phyloP scores from a whole-genome alignment of 371 early-diverging fungal genomes.

The Lichtheimia ramosa region DNA sequence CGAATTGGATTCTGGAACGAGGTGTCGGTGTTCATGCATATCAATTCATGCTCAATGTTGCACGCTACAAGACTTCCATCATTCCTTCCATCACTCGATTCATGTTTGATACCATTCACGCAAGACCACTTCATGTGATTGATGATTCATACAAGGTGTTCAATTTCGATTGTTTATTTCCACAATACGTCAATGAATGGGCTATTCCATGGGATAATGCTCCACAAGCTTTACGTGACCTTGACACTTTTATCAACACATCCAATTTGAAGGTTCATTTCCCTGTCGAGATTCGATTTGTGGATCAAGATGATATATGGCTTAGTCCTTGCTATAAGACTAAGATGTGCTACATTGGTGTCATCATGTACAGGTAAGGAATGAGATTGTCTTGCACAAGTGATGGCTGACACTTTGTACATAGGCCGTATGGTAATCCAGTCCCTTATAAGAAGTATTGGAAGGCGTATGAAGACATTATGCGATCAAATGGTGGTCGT shows the following conservation, averaged over 20 bases:
- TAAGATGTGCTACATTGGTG: slow-evolving; percentile 80
- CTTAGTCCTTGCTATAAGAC: slow-evolving; percentile 75
- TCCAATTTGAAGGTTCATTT: slow-evolving; percentile 67
- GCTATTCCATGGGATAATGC: slow-evolving; percentile 73
- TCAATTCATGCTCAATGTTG: slow-evolving; percentile 65
- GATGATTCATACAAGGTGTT: slow-evolving; percentile 76
- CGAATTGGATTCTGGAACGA: slow-evolving; percentile 51
- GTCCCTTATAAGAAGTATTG: slow-evolving; percentile 80
- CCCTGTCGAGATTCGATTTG: slow-evolving; percentile 83
- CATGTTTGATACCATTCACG: slow-evolving; percentile 54
- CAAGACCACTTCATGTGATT: slow-evolving; percentile 49
- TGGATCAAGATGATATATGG: slow-evolving; percentile 74
- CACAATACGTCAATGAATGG: slow-evolving; percentile 88
- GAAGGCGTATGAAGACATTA: slow-evolving; percentile 76
- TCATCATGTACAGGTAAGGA: slow-evolving; percentile 81
- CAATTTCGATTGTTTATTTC: slow-evolving; percentile 83
- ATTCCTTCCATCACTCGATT: slow-evolving; percentile 61
- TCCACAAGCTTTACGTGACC: slow-evolving; percentile 58
- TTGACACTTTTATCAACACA: slow-evolving; percentile 59
- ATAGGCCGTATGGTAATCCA: slow-evolving; percentile 70
- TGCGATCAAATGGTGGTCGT: slow-evolving; percentile 70
- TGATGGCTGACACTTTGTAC: neutral
- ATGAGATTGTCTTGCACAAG: neutral
- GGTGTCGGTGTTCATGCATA: slow-evolving; percentile 64
- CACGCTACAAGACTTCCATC: slow-evolving; percentile 57